A percentile compares a stretch with the other conserved stretches of the same genome.
Evolutionary conservation across 805 yeast genomes (phyloP).

Genomic region (Saturnispora halmiae): DNA sequence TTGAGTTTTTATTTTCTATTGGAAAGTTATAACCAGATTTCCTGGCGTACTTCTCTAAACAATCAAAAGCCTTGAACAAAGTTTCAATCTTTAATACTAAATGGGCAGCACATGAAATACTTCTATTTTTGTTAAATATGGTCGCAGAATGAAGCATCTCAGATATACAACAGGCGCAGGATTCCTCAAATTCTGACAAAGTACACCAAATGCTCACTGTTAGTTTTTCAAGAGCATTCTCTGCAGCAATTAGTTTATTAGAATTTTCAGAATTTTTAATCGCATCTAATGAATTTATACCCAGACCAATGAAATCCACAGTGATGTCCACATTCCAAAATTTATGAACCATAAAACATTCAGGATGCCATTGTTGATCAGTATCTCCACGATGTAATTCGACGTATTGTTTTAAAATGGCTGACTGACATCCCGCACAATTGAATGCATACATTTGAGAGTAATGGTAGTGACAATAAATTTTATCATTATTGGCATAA

Average conservation of each 20-base stretch:
- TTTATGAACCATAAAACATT: slow-evolving; percentile 95
- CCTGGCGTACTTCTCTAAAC: slow-evolving; percentile 22
- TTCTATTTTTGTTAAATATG: slow-evolving; percentile 56
- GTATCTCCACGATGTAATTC: slow-evolving; percentile 86
- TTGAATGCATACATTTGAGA: slow-evolving; percentile 76
- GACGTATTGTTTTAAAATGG: slow-evolving; percentile 89
- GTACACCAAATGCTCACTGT: slow-evolving; percentile 74
- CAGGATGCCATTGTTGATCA: slow-evolving; percentile 98
- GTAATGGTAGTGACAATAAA: slow-evolving; percentile 89
- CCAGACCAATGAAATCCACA: slow-evolving; percentile 46
- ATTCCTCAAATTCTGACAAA: slow-evolving; percentile 82
- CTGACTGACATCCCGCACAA: slow-evolving; percentile 89
- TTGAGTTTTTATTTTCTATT: not conserved
- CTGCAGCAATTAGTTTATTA: slow-evolving; percentile 44
- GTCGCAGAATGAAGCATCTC: slow-evolving; percentile 86
- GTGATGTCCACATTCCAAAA: slow-evolving; percentile 87
- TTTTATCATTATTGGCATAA: slow-evolving; percentile 72
- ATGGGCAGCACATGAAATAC: slow-evolving; percentile 60
- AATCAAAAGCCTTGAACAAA: slow-evolving; percentile 67
- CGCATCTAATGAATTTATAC: slow-evolving; percentile 20
- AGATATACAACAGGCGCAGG: slow-evolving; percentile 79
- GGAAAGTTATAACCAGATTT: slow-evolving; percentile 14
- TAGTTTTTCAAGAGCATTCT: slow-evolving; percentile 50
- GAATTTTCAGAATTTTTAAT: slow-evolving; percentile 37
- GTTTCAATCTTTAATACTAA: slow-evolving; percentile 68